A percentile compares a stretch with the other conserved stretches of the same genome.
These are phyloP conservation scores for Clonostachys sp. DNA, from an alignment of 2,329 filamentous ascomycete species.

Conservation along the genomic window DNA sequence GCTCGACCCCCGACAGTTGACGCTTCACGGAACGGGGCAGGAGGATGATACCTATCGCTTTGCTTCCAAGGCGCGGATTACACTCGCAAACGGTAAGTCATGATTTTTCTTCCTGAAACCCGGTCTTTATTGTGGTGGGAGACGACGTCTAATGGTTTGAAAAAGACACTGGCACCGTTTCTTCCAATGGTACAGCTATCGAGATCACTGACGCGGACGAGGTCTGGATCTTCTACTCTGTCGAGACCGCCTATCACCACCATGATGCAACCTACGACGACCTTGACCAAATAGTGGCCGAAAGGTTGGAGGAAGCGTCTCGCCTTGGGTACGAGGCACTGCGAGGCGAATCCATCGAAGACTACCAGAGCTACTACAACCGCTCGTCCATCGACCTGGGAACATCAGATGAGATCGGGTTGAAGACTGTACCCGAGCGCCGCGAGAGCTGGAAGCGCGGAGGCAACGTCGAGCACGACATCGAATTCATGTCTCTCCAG, in stretches of 20 bases:
- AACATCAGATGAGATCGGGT: too few species aligned
- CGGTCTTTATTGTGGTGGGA: too few species aligned
- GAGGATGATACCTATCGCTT: neutral
- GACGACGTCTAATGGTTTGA: too few species aligned
- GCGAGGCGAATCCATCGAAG: neutral
- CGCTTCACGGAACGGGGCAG: neutral
- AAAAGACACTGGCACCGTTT: too few species aligned
- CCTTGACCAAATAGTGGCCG: too few species aligned
- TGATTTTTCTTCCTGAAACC: too few species aligned
- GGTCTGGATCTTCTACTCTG: conserved; percentile 7
- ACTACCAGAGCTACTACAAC: conserved; percentile 6
- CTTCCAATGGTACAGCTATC: too few species aligned
- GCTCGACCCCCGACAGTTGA: neutral
- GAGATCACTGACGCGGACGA: neutral
- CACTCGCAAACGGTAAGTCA: conserved; percentile 3
- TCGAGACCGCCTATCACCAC: conserved; percentile 1
- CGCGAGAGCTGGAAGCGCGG: too few species aligned
- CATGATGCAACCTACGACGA: neutral
- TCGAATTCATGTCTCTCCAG: too few species aligned
- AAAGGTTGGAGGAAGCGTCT: too few species aligned
- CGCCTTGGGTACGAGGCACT: neutral
- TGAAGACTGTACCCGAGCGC: too few species aligned
- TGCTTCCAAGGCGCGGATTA: neutral
- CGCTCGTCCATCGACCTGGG: conserved; percentile 2
- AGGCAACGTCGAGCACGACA: too few species aligned